Base-by-base conservation (phyloP, 257 asterid species). In the Salvia hispanica region DNA sequence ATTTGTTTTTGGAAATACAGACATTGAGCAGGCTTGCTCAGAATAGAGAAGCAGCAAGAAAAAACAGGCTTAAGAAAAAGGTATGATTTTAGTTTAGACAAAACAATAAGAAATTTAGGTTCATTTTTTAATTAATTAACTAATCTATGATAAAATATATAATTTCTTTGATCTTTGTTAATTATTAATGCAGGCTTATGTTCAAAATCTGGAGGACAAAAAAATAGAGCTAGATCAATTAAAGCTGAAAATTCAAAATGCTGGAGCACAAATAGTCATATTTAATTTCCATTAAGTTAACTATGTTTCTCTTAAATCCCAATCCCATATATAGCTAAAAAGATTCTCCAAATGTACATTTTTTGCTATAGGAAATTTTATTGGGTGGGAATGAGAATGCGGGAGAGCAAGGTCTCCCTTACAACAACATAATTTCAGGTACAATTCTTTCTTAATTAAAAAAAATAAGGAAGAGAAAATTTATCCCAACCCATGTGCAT, bases 31-130 rank as follows among this genome's bases (percentile, higher is more conserved):
- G 98, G 80, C 96, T 92, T 77, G 98, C 96, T 67, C 98, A 89
- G 88, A 89, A 92, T 80, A 82, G 98, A 59, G 98, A 92, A 77
- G 98, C 98, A 70, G 98, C 98, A 3, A 87, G 95, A 84, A 92
- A 92, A 76, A 89, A 95, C 79, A 84, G 98, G 64, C 86, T 89
- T 8, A 84, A 96, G 78, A 92, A 92, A 77, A 92, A 92, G 92
- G 98, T 56, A 74, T 36, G 55, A 0, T 25, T 34, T 34, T 34
- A 34, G 2, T 72, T 40, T 21, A 42, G n/a, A 34, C 2, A 3
- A 34, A 34, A 34, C 2, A 25, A 2, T 2, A 25, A 25, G 31
- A 25, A 25, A 25, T 25, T 25, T 25, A 25, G 31, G 1, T 25
- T 25, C 31, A 2, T 25, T 25, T 25, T 25, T 25, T 25, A 25